phyloP scores from a whole-genome alignment of 345 rosid genomes.

The Gossypium turneri region DNA sequence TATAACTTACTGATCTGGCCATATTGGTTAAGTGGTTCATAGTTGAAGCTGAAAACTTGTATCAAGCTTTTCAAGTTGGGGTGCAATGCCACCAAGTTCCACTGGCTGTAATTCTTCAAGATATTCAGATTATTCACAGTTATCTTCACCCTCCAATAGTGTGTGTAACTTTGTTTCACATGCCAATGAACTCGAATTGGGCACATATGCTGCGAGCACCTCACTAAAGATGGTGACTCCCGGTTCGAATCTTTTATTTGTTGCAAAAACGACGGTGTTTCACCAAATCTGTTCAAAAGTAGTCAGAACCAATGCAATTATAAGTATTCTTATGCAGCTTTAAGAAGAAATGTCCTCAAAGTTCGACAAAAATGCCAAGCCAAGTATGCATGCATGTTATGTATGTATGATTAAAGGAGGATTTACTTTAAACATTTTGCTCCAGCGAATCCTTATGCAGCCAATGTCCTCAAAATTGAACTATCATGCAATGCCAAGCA shows the following conservation, averaged over 20 bases:
- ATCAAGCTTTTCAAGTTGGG: constrained; percentile 59
- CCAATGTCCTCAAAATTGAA: not conserved
- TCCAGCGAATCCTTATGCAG: no score
- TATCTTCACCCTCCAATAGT: constrained; percentile 76
- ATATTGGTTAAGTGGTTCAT: constrained; percentile 48
- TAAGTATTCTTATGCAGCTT: not conserved
- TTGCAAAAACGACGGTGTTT: constrained; percentile 33
- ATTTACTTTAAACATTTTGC: no score
- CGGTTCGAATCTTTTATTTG: constrained; percentile 39
- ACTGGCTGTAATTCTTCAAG: constrained; percentile 58
- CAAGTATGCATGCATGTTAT: no score
- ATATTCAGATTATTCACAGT: constrained; percentile 57
- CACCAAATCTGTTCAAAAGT: constrained; percentile 33
- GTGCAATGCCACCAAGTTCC: constrained; percentile 80
- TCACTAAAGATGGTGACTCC: constrained; percentile 40
- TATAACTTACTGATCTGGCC: constrained; percentile 47
- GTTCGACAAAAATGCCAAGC: no score
- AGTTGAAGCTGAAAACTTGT: constrained; percentile 75
- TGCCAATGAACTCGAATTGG: constrained; percentile 85
- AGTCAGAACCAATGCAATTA: not conserved
- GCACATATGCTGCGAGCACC: constrained; percentile 72
- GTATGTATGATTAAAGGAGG: no score
- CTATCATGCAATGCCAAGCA: not conserved
- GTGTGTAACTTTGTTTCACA: constrained; percentile 68
- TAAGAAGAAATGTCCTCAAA: not conserved